These are phyloP conservation scores for Termitomyces sp. DNA, from an alignment of 768 basidiomycete genomes.

Conservation along the genomic window DNA sequence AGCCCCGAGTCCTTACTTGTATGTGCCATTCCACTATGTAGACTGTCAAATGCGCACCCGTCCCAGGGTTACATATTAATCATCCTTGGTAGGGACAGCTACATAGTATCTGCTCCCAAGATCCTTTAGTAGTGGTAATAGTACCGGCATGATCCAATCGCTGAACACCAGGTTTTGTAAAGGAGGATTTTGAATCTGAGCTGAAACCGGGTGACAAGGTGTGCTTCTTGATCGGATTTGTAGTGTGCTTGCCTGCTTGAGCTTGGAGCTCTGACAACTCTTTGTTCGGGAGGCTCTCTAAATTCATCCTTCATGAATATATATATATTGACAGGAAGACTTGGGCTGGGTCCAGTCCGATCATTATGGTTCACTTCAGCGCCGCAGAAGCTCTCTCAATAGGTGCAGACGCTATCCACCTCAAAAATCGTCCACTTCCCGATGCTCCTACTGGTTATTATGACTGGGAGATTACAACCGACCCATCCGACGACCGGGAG, in stretches of 20 bases:
- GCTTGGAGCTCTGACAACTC: not conserved
- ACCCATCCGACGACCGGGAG: constrained; percentile 20
- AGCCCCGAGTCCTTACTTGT: not conserved
- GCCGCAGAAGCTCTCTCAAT: constrained; percentile 19
- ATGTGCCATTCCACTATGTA: not conserved
- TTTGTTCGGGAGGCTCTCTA: not conserved
- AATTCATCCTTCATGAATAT: not conserved
- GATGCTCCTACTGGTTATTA: constrained; percentile 39
- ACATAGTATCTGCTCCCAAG: not conserved
- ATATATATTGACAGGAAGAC: not conserved
- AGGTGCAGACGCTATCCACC: constrained; percentile 28
- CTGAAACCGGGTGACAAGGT: not conserved
- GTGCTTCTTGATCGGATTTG: not conserved
- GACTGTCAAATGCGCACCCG: not conserved
- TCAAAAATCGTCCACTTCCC: constrained; percentile 31
- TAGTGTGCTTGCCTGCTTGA: too few relatives aligned
- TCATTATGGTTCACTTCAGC: constrained; percentile 10
- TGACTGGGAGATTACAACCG: constrained; percentile 31
- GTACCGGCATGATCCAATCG: too few relatives aligned
- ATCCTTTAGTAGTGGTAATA: not conserved
- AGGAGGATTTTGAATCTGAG: not conserved
- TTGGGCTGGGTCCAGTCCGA: not conserved
- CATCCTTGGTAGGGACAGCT: not conserved
- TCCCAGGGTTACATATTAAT: not conserved
- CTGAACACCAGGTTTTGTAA: too few relatives aligned